phyloP scores from a whole-genome alignment of 495 filamentous ascomycete genomes.

The Trichoderma gamsii region DNA sequence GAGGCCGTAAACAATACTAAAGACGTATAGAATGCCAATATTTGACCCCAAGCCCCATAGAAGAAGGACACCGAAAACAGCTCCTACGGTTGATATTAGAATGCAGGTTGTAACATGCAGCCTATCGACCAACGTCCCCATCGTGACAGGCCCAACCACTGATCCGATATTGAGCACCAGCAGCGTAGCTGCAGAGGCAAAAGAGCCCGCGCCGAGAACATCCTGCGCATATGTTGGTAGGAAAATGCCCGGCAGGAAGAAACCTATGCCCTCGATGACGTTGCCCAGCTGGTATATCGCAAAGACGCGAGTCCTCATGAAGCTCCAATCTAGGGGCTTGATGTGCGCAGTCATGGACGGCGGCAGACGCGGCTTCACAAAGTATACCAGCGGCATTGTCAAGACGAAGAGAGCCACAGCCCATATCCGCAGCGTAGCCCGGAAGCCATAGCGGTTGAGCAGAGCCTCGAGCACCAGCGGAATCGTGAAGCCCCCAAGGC shows the following conservation, averaged over 20 bases:
- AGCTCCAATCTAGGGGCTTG: conserved; percentile 37
- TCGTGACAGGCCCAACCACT: conserved; percentile 50
- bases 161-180: conserved; percentile 53
- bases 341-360: conserved; percentile 28
- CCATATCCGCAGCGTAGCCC: conserved; percentile 47
- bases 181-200: conserved; percentile 46
- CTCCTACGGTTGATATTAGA: conserved; percentile 50
- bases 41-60: conserved; percentile 59
- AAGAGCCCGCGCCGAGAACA: conserved; percentile 37
- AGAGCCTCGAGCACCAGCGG: conserved; percentile 47
- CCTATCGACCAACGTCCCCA: conserved; percentile 56
- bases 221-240: conserved; percentile 54
- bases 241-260: conserved; percentile 62
- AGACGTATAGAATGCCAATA: conserved; percentile 53
- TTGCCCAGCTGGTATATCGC: conserved; percentile 49
- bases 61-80: conserved; percentile 54
- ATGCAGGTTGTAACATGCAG: conserved; percentile 56
- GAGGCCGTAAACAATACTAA: conserved; percentile 61
- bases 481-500: conserved; percentile 33
- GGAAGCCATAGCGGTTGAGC: conserved; percentile 48
- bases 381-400: conserved; percentile 50
- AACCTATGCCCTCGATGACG: conserved; percentile 56
- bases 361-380: conserved; percentile 54
- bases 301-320: conserved; percentile 43
- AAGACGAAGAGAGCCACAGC: conserved; percentile 40